Base-by-base conservation (phyloP, 169 alveolate species). In the Nephromyces sp. region DNA sequence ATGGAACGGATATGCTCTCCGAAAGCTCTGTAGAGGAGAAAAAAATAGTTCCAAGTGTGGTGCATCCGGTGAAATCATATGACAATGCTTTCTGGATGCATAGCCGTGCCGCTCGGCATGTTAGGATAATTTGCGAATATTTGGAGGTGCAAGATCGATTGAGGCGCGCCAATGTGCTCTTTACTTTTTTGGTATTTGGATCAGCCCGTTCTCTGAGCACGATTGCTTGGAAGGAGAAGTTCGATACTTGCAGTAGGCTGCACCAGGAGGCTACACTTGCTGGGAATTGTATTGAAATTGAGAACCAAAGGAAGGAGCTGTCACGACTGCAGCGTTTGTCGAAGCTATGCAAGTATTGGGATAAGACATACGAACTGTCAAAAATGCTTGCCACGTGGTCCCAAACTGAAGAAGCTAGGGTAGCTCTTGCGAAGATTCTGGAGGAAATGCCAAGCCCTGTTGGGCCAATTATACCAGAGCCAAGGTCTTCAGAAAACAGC, bases 101-200 rank as follows among this genome's bases (percentile, higher is more conserved):
- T 61, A 73, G 83, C 51, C 69, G 80, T 15, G 83, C 81, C 4
- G 89, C 79, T 31, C 65, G 89, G 27, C 77, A 80, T 15, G 84
- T 79, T 15, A 84, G 89, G 35, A 84, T 84, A 33, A 4, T 84
- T 25, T 84, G 87, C 62, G 89, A 84, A 57, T 84, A 80, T 53
- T 63, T 77, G 31, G 86, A 81, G 43, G 85, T 78, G 22, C 77
- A 81, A 62, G 84, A 80, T 32, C 69, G 83, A 8, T 53, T 84
- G 70, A 33, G 82, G 63, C 52, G 64, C 43, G 75, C 77, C 64
- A 76, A 76, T 5, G 80, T 83, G 31, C 79, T 77, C 75, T 80
- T 74, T 68, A 79, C 86, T 6, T 62, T 83, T 27, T 74, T 79
- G 25, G 64, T 83, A 34, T 83, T 83, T 43, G 89, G 89, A 6